Conservation (phyloP, 202 grass and related monocot genomes). For the Eragrostis tef region DNA sequence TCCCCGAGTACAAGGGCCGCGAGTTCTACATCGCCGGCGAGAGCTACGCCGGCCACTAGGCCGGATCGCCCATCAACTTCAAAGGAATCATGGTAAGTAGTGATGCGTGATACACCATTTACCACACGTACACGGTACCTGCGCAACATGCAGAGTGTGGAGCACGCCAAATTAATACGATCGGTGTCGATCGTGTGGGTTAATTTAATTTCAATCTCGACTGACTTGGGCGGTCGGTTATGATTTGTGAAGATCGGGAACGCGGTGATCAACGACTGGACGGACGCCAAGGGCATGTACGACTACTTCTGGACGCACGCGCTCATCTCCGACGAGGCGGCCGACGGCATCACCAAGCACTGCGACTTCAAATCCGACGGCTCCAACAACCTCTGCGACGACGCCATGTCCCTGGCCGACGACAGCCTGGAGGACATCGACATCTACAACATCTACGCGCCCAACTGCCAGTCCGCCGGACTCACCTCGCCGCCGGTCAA, state of each 20-base stretch:
- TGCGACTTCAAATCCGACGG: constrained; percentile 63
- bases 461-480: constrained; percentile 48
- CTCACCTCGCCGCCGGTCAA: constrained; percentile 54
- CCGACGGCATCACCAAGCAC: constrained; percentile 52
- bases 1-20: constrained; percentile 80
- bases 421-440: constrained; percentile 44
- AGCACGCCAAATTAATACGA: not conserved
- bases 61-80: constrained; percentile 60
- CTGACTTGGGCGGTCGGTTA: not conserved
- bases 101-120: too few relatives aligned
- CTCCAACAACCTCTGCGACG: constrained; percentile 25
- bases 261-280: constrained; percentile 74
- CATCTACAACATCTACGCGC: constrained; percentile 95
- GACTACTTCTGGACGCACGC: constrained; percentile 95
- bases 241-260: constrained; percentile 67
- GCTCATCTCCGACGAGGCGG: constrained; percentile 70
- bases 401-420: not conserved
- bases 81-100: constrained; percentile 77
- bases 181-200: not conserved
- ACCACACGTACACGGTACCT: too few relatives aligned
- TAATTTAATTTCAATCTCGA: too few relatives aligned
- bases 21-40: constrained; percentile 85
- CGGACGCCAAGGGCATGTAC: constrained; percentile 62
- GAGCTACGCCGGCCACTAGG: constrained; percentile 87
- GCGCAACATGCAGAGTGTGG: not conserved